Base-by-base conservation (phyloP, 1,139 yeast species). In the Debaryomycetaceae sp. region DNA sequence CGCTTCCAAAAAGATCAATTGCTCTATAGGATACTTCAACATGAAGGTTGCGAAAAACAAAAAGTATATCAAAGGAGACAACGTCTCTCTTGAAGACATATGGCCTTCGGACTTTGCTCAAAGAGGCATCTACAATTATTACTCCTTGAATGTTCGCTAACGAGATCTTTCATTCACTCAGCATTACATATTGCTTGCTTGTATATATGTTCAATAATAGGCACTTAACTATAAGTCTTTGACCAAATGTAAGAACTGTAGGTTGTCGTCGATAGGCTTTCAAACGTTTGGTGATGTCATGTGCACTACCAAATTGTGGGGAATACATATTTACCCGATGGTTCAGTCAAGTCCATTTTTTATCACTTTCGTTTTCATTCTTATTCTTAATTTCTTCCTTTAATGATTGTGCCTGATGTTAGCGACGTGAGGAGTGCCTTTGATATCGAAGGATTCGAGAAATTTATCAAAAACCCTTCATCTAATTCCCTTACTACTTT, bases 121-220 rank as follows among this genome's bases (percentile, higher is more conserved):
- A 59, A 68, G 90, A 43, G 91, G 91, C 1, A 82, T 84, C 47
- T 84, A 84, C 60, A 82, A 83, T 56, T 84, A 84, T 58, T 84
- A 84, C 57, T 79, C 78, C n/a, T 60, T 75, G 43, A 75, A 75
- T 52, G 66, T 74, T 34, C 69, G 67, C 52, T 69, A 50, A 27
- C 31, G 31, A 27, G 11, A 17, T 17, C n/a, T 27, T 27, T 4
- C 31, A 7, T 8, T 11, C 8, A 27, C 31, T 8, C 31, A 3
- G 31, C 31, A 27, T 27, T 11, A 27, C 20, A 17, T 17, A 17
- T 8, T 27, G 11, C 11, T 11, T 27, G 11, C 31, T 27, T 8
- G 31, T 11, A 27, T 27, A 7, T 27, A 7, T 27, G 31, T 27
- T 8, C 8, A 27, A 7, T 27, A 2, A 8, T 27, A 27, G 11